These are phyloP conservation scores for Arthrobotrys iridis DNA, from an alignment of 2,329 filamentous ascomycete genomes.

Conservation along the genomic window DNA sequence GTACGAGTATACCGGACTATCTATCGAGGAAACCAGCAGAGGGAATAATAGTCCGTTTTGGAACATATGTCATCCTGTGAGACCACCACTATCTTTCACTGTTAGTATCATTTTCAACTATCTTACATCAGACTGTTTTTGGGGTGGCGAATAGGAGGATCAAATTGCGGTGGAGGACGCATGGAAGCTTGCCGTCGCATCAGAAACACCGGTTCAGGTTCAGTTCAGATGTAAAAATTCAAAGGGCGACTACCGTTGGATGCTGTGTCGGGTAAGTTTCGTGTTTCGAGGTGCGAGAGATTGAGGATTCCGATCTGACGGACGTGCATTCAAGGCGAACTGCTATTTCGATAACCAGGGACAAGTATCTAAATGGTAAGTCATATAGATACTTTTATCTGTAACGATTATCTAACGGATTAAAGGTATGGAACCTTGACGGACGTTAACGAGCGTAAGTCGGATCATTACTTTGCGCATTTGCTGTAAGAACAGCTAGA, in stretches of 20 bases:
- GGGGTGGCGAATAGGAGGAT: conserved; percentile 27
- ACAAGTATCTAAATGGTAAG: conserved; percentile 33
- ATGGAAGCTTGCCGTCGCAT: conserved; percentile 59
- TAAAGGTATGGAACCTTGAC: conserved; percentile 51
- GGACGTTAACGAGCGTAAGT: conserved; percentile 50
- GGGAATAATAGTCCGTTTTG: conserved; percentile 35
- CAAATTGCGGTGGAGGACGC: conserved; percentile 42
- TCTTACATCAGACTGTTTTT: conserved; percentile 10
- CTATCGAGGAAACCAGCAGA: conserved; percentile 19
- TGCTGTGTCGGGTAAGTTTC: conserved; percentile 71
- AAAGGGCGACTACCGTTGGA: conserved; percentile 80
- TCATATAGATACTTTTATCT: neutral
- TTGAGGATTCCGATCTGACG: neutral
- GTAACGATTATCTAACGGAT: neutral
- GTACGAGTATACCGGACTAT: conserved; percentile 52
- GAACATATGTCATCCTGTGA: conserved; percentile 49
- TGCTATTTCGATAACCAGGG: conserved; percentile 29
- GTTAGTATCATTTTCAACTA: neutral
- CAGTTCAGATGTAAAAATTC: conserved; percentile 75
- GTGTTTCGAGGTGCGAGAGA: neutral
- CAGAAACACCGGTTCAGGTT: conserved; percentile 74
- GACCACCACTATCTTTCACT: neutral
- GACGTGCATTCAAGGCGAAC: conserved; percentile 33
- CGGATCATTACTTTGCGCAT: neutral
- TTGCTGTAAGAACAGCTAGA: neutral